A percentile compares a stretch with the other conserved stretches of the same genome.
Conservation (phyloP, 2,329 filamentous ascomycete species). For the Botryosphaeria dothidea region DNA sequence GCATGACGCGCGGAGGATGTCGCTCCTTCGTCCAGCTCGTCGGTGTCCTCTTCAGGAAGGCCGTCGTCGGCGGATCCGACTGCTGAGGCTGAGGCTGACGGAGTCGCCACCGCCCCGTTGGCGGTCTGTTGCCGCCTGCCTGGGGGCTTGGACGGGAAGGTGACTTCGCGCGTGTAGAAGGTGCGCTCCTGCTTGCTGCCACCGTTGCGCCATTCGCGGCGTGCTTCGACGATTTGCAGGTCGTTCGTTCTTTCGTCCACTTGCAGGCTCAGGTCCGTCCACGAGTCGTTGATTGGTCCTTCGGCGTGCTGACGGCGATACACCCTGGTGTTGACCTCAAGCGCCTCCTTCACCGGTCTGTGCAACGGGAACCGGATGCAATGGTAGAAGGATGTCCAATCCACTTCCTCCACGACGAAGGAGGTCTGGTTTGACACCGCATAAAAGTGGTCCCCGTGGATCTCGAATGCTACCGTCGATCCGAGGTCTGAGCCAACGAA, state of each 20-base stretch:
- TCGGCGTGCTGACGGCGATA: conserved; percentile 70
- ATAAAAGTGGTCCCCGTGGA: conserved; percentile 67
- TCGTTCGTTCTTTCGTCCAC: conserved; percentile 60
- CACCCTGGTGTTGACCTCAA: conserved; percentile 52
- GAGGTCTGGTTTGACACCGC: conserved; percentile 67
- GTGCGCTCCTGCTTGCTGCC: conserved; percentile 62
- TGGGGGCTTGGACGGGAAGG: conserved; percentile 36
- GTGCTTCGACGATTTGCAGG: conserved; percentile 65
- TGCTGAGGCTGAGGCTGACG: conserved; percentile 3
- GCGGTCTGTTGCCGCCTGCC: background rate
- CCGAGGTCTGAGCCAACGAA: conserved; percentile 67
- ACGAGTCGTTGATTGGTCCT: conserved; percentile 72
- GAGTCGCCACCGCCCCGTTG: background rate
- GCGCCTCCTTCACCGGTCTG: conserved; percentile 39
- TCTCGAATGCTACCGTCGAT: conserved; percentile 69
- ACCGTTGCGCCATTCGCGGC: conserved; percentile 65
- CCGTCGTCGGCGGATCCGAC: background rate
- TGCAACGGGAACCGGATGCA: conserved; percentile 64
- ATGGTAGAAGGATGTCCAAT: conserved; percentile 70
- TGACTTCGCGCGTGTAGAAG: conserved; percentile 63
- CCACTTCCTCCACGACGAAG: conserved; percentile 62
- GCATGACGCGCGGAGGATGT: background rate
- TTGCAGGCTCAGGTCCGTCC: conserved; percentile 66
- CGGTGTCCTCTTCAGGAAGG: background rate
- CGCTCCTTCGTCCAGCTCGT: background rate